Conservation (phyloP, 2,329 filamentous ascomycete species). For the Albifimbria verrucaria region DNA sequence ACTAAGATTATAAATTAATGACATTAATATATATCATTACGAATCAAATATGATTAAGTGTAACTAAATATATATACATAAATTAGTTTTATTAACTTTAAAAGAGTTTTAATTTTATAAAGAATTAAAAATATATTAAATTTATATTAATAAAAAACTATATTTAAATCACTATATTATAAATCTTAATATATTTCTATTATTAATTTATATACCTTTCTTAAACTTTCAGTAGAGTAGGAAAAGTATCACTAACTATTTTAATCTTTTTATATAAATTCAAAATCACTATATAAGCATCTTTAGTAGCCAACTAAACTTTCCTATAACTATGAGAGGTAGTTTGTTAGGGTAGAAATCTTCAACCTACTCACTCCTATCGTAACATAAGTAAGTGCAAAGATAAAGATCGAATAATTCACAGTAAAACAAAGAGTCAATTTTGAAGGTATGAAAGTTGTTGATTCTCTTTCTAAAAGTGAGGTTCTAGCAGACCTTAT, state of each 20-base stretch:
- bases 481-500: not conserved
- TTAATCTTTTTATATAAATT: not conserved
- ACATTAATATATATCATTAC: not conserved
- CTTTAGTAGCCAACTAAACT: not conserved
- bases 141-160: not conserved
- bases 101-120: not conserved
- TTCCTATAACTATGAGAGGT: too few relatives aligned
- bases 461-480: not conserved
- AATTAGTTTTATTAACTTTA: not conserved
- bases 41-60: not conserved
- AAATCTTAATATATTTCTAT: not conserved
- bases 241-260: not conserved
- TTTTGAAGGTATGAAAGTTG: not conserved
- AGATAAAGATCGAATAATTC: not conserved
- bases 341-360: too few relatives aligned
- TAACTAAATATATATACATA: not conserved
- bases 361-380: too few relatives aligned
- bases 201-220: not conserved
- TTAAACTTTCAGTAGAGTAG: not conserved
- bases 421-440: not conserved
- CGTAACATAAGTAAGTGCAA: not conserved
- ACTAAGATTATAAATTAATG: not conserved
- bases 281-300: not conserved
- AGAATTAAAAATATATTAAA: not conserved
- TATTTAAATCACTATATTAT: not conserved